Evolutionary conservation across 108 stramenopile species (phyloP), one percentile per base, ranked within the genome.

Genomic region (Epithemia pelagica): DNA sequence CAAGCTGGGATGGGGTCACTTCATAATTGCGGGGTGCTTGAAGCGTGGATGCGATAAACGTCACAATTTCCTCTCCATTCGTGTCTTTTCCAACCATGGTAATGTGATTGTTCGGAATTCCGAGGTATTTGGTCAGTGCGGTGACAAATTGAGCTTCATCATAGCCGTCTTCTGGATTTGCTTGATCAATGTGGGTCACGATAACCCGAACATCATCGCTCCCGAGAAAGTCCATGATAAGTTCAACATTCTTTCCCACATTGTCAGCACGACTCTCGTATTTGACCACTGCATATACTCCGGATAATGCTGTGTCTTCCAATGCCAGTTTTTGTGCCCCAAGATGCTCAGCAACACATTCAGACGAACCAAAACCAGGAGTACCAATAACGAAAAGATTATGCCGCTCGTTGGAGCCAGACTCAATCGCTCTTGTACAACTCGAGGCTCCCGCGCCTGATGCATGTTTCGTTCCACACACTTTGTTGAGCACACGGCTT

Each of bases 221-320:
- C 25, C 56, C 56, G 7, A 57, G 56, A 27, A 57, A 57, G n/a
- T 57, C 56, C 56, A 57, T 57, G 25, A 57, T 26, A 57, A 27
- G 18, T 57, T 57, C 56, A 27, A 57, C 56, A 18, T 57, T 23
- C 21, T 23, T 3, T 5, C 5, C 56, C 5, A 57, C 26, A 7
- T 26, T 23, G 26, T 57, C 56, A n/a, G 18, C 21, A 26, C 56
- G 22, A n/a, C 26, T 18, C 7, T 57, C 56, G 56, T 57, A 57
- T 26, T 57, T 57, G 56, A 57, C 21, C 21, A 57, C 56, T 3
- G 56, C 56, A 57, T 57, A 57, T 5, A 57, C 56, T 5, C 56
- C 56, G 18, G 56, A 57, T 21, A 57, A n/a, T n/a, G 7, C 7
- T 3, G 56, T 57, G 7, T 21, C 56, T 26, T 57, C 56, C 56